A percentile compares a stretch with the other conserved stretches of the same genome.
Evolutionary conservation across 805 yeast species (phyloP).

Genomic region (Saturnispora sanitii): DNA sequence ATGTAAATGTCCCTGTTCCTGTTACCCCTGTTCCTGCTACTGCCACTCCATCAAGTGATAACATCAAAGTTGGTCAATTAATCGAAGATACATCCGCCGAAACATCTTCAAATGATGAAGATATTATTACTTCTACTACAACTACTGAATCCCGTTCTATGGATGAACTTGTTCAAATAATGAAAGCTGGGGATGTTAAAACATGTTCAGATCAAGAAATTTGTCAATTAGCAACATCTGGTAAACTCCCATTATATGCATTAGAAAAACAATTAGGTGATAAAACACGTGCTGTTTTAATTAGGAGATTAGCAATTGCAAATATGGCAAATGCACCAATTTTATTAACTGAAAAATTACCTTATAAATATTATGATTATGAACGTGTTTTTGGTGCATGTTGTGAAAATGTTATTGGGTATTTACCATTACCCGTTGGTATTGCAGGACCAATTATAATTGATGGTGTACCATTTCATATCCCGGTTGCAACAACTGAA

Average conservation of each 20-base stretch:
- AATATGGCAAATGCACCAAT: slow-evolving; percentile 73
- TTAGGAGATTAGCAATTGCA: slow-evolving; percentile 90
- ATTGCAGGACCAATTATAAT: slow-evolving; percentile 93
- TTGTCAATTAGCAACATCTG: slow-evolving; percentile 54
- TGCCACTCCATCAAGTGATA: slow-evolving; percentile 14
- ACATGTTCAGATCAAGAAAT: slow-evolving; percentile 66
- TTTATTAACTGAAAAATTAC: slow-evolving; percentile 60
- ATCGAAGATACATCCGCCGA: slow-evolving; percentile 19
- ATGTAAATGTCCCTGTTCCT: not conserved
- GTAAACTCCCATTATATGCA: slow-evolving; percentile 86
- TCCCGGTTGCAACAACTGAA: slow-evolving; percentile 99
- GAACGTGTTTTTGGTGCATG: slow-evolving; percentile 97
- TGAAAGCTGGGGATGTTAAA: slow-evolving; percentile 65
- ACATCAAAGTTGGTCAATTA: slow-evolving; percentile 28
- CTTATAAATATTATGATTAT: slow-evolving; percentile 78
- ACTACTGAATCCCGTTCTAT: slow-evolving; percentile 33
- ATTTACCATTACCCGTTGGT: slow-evolving; percentile 93
- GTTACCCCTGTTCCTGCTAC: not conserved
- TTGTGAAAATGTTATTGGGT: slow-evolving; percentile 97
- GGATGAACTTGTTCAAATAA: slow-evolving; percentile 51
- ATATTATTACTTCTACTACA: slow-evolving; percentile 17
- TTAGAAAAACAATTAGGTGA: slow-evolving; percentile 86
- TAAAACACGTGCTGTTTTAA: slow-evolving; percentile 83
- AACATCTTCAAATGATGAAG: slow-evolving; percentile 5
- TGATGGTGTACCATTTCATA: slow-evolving; percentile 79